These are phyloP conservation scores for Vitis amurensis DNA, from an alignment of 164 flowering plant genomes.

Conservation along the genomic window DNA sequence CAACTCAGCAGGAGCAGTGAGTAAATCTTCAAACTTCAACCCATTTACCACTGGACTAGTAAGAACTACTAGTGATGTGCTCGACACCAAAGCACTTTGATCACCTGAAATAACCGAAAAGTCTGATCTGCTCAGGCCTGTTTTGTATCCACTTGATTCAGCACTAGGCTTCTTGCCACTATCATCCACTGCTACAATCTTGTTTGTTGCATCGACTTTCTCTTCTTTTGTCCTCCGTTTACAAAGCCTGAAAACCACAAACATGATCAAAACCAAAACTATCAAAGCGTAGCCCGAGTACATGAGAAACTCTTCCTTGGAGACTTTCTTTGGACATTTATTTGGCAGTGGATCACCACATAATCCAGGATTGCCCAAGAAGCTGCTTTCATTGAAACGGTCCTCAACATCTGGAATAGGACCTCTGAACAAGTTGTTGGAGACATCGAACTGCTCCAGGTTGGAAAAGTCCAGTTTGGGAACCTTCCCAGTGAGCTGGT, in stretches of 20 bases:
- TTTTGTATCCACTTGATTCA: constrained; percentile 28
- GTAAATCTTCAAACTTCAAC: constrained; percentile 60
- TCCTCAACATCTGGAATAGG: constrained; percentile 34
- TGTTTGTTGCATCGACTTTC: constrained; percentile 15
- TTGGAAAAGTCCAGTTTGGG: constrained; percentile 48
- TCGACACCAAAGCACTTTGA: constrained; percentile 27
- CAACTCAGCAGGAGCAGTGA: constrained; percentile 71
- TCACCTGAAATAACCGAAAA: constrained; percentile 36
- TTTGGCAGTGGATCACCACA: constrained; percentile 49
- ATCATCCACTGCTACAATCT: constrained; percentile 19
- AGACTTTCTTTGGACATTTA: constrained; percentile 19
- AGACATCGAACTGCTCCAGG: constrained; percentile 42
- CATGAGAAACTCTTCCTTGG: constrained; percentile 34
- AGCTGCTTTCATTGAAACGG: constrained; percentile 22
- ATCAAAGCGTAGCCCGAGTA: constrained; percentile 41
- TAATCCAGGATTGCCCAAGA: constrained; percentile 39
- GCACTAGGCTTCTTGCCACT: constrained; percentile 18
- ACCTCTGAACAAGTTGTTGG: constrained; percentile 52
- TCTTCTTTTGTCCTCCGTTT: constrained; percentile 23
- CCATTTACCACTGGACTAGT: constrained; percentile 43
- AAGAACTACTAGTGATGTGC: constrained; percentile 37
- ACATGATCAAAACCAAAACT: constrained; percentile 21
- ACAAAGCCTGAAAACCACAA: constrained; percentile 24
- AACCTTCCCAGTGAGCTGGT: constrained; percentile 40
- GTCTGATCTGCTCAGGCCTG: constrained; percentile 30